Conservation (phyloP, 2,329 filamentous ascomycete genomes). For the Grosmannia serpens region DNA sequence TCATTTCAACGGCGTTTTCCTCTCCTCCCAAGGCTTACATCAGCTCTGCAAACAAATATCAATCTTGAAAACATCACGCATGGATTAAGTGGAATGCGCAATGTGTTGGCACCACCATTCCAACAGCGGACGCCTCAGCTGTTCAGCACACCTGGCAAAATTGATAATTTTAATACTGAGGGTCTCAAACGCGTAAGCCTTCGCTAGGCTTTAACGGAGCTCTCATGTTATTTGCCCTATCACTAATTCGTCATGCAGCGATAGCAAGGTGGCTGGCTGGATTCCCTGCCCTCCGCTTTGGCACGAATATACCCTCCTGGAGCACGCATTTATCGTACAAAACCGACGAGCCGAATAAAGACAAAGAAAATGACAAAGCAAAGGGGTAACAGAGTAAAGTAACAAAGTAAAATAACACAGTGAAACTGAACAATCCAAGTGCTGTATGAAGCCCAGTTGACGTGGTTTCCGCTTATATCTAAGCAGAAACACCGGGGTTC, state of each 20-base stretch:
- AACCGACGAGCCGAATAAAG: background rate
- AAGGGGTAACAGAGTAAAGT: background rate
- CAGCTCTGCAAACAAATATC: background rate
- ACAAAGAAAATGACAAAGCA: background rate
- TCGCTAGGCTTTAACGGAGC: background rate
- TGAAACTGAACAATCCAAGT: background rate
- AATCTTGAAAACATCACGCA: background rate
- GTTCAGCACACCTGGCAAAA: background rate
- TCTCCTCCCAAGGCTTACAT: background rate
- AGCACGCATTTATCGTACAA: background rate
- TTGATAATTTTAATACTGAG: background rate
- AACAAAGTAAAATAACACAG: background rate
- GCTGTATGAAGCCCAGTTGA: background rate
- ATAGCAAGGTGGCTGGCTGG: background rate
- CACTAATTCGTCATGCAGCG: background rate
- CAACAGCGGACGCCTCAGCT: background rate
- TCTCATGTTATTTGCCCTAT: background rate
- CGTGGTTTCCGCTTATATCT: background rate
- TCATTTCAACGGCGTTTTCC: constrained; percentile 3
- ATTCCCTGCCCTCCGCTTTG: background rate
- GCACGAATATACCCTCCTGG: background rate
- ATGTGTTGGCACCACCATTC: background rate
- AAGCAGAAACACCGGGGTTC: background rate
- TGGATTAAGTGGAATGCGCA: background rate
- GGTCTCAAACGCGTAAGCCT: background rate